Evolutionary conservation across 495 filamentous ascomycete genomes (phyloP).

Genomic region (Penicillium samsonianum): DNA sequence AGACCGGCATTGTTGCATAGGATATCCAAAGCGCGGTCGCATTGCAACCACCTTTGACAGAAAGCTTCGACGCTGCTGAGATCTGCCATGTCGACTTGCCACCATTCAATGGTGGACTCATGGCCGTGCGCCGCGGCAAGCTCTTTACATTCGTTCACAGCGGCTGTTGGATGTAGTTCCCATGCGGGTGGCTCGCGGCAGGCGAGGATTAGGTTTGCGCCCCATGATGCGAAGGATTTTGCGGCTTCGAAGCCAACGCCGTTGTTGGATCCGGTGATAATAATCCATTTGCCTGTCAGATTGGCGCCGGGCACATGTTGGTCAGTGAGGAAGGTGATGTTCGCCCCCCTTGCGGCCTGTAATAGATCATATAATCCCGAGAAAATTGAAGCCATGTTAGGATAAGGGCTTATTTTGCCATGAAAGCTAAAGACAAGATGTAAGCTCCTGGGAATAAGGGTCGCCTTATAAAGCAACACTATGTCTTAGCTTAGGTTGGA

Average conservation of each 20-base stretch:
- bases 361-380: background rate
- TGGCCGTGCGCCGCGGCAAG: slow-evolving; percentile 22
- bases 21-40: slow-evolving; percentile 21
- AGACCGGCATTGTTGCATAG: slow-evolving; percentile 34
- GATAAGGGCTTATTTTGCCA: background rate
- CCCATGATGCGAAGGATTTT: slow-evolving; percentile 24
- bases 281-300: slow-evolving; percentile 33
- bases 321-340: slow-evolving; percentile 19
- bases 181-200: slow-evolving; percentile 30
- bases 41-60: slow-evolving; percentile 25
- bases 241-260: slow-evolving; percentile 38
- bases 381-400: background rate
- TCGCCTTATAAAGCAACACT: too few relatives aligned
- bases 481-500: too few relatives aligned
- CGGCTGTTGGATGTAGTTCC: slow-evolving; percentile 24
- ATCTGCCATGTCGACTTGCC: slow-evolving; percentile 52
- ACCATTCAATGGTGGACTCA: slow-evolving; percentile 44
- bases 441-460: background rate
- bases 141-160: slow-evolving; percentile 18
- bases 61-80: slow-evolving; percentile 49
- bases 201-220: slow-evolving; percentile 34
- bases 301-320: slow-evolving; percentile 16
- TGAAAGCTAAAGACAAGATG: background rate
- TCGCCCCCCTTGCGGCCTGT: slow-evolving; percentile 12
- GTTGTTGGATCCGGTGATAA: slow-evolving; percentile 38